A percentile compares a stretch with the other conserved stretches of the same genome.
Conservation (phyloP, 495 filamentous ascomycete genomes). For the Pseudomonodictys pantanalensis region DNA sequence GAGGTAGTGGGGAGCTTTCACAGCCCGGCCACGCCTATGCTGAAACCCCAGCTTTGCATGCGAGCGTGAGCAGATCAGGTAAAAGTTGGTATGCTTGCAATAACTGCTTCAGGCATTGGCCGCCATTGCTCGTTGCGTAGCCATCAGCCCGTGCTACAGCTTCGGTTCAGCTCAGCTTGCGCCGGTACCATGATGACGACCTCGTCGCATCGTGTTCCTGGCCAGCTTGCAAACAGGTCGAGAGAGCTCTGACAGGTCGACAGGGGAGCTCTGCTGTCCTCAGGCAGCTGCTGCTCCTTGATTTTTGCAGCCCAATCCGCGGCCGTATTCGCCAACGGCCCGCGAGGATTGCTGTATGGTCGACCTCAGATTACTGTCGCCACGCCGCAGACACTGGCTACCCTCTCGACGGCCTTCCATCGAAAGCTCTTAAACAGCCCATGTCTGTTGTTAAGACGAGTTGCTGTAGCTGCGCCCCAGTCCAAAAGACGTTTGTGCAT, state of each 20-base stretch:
- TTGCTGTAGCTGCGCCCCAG: too few species aligned
- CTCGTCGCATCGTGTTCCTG: neutral
- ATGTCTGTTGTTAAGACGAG: too few species aligned
- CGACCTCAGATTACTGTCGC: neutral
- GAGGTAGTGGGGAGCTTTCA: neutral
- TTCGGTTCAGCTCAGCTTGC: neutral
- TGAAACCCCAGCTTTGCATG: slow-evolving; percentile 9
- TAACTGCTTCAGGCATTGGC: neutral
- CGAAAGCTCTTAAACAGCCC: too few species aligned
- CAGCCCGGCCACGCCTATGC: too few species aligned
- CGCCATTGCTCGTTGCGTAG: neutral
- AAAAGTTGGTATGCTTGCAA: neutral
- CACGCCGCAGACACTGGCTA: too few species aligned
- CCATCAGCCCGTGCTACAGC: neutral
- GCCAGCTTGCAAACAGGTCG: too few species aligned
- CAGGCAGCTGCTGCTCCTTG: slow-evolving; percentile 7
- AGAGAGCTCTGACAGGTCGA: slow-evolving; percentile 5
- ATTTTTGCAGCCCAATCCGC: slow-evolving; percentile 9
- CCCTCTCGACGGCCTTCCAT: too few species aligned
- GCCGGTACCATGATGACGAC: neutral
- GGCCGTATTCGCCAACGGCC: slow-evolving; percentile 10
- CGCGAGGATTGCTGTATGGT: neutral
- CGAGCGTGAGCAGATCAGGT: neutral
- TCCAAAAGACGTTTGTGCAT: too few species aligned
- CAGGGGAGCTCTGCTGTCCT: slow-evolving; percentile 9